Conservation (phyloP, 2,329 filamentous ascomycete species). For the Pseudocercospora fijiensis region DNA sequence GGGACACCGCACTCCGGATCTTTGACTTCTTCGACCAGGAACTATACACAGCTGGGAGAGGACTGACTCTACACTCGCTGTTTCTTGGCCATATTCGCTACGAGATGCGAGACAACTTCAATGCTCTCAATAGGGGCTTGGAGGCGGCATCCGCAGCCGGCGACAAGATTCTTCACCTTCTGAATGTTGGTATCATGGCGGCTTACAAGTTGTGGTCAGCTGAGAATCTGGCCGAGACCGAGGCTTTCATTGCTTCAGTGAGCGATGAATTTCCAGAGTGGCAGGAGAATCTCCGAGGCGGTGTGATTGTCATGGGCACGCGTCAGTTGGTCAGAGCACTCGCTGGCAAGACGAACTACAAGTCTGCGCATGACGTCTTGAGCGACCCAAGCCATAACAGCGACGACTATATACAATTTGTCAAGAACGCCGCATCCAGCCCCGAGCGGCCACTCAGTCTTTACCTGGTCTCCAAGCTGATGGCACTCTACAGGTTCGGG, state of each 20-base stretch:
- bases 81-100: conserved; percentile 70
- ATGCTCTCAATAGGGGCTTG: conserved; percentile 63
- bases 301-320: conserved; percentile 65
- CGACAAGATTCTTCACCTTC: conserved; percentile 68
- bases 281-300: conserved; percentile 69
- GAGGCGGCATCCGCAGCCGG: conserved; percentile 66
- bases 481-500: conserved; percentile 46
- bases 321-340: conserved; percentile 67
- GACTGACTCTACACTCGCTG: conserved; percentile 66
- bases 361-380: conserved; percentile 58
- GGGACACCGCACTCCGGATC: conserved; percentile 61
- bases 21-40: conserved; percentile 62
- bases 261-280: conserved; percentile 72
- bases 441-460: conserved; percentile 64
- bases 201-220: conserved; percentile 68
- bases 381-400: conserved; percentile 67
- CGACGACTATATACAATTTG: conserved; percentile 53
- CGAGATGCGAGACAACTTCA: conserved; percentile 59
- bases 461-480: conserved; percentile 60
- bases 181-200: conserved; percentile 68
- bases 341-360: conserved; percentile 67
- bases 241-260: conserved; percentile 68
- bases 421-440: conserved; percentile 53
- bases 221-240: conserved; percentile 67
- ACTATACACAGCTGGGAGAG: conserved; percentile 65